phyloP scores from a whole-genome alignment of 495 filamentous ascomycete genomes.

The Penicillium coffeae region DNA sequence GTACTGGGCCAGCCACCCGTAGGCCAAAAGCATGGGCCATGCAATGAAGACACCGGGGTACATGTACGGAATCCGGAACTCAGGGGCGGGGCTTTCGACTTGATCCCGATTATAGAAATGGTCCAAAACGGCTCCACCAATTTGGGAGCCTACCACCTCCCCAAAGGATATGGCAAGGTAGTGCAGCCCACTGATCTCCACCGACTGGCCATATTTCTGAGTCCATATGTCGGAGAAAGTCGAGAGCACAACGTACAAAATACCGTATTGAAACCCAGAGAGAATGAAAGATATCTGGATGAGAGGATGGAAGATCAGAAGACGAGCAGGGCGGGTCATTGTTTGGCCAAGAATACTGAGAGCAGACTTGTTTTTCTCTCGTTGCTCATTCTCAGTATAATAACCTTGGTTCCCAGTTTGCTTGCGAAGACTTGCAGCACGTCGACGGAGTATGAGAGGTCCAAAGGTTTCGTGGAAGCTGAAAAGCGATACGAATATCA shows the following conservation, averaged over 20 bases:
- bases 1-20: no score
- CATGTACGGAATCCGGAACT: slow-evolving; percentile 43
- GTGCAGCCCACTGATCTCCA: slow-evolving; percentile 56
- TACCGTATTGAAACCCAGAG: slow-evolving; percentile 59
- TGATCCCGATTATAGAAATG: slow-evolving; percentile 42
- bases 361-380: slow-evolving; percentile 9
- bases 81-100: slow-evolving; percentile 8
- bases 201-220: slow-evolving; percentile 45
- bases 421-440: slow-evolving; percentile 47
- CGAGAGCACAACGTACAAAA: slow-evolving; percentile 62
- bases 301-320: slow-evolving; percentile 50
- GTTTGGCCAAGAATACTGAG: slow-evolving; percentile 22
- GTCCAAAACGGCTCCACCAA: slow-evolving; percentile 53
- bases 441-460: slow-evolving; percentile 50
- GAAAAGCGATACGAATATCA: slow-evolving; percentile 12
- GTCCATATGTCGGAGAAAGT: slow-evolving; percentile 59
- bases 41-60: slow-evolving; percentile 48
- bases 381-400: slow-evolving; percentile 9
- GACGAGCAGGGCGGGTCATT: slow-evolving; percentile 41
- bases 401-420: slow-evolving; percentile 52
- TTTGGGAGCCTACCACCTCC: slow-evolving; percentile 54
- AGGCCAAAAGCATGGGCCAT: no score
- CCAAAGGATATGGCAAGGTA: slow-evolving; percentile 59
- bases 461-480: slow-evolving; percentile 58
- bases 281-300: slow-evolving; percentile 51